Percentiles rank a stretch among this genome's conserved stretches.
Conservation (phyloP, 2,329 filamentous ascomycete genomes). For the Thermoascus crustaceus region DNA sequence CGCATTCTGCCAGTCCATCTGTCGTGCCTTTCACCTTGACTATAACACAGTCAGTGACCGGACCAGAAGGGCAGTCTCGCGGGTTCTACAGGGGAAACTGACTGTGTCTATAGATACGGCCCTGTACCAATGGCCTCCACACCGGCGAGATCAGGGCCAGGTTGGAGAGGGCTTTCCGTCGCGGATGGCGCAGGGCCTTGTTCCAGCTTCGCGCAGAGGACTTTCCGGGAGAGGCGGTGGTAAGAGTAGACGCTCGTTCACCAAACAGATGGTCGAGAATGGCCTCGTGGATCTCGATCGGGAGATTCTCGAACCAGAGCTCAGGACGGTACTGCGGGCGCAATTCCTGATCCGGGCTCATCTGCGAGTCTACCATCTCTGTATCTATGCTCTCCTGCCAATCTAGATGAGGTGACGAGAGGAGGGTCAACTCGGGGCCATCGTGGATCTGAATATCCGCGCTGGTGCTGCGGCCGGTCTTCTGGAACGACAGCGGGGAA, state of each 20-base stretch:
- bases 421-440: conserved; percentile 13
- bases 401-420: conserved; percentile 12
- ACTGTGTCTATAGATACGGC: conserved; percentile 63
- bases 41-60: conserved; percentile 11
- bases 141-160: conserved; percentile 50
- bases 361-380: conserved; percentile 19
- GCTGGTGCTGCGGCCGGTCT: conserved; percentile 20
- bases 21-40: conserved; percentile 65
- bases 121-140: conserved; percentile 63
- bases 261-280: conserved; percentile 66
- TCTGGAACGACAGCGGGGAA: conserved; percentile 15
- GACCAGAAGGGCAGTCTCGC: too few species aligned
- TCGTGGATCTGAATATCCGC: conserved; percentile 18
- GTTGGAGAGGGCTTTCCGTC: conserved; percentile 58
- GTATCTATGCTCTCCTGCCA: conserved; percentile 16
- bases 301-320: conserved; percentile 40
- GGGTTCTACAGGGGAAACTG: conserved; percentile 11
- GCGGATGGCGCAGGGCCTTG: conserved; percentile 57
- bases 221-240: conserved; percentile 48
- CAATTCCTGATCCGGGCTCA: conserved; percentile 8
- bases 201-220: conserved; percentile 51
- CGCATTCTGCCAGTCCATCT: conserved; percentile 52
- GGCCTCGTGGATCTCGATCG: conserved; percentile 63
- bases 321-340: conserved; percentile 9
- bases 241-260: conserved; percentile 55